These are phyloP conservation scores for Diaporthe nobilis DNA, from an alignment of 2,329 filamentous ascomycete species.

Conservation along the genomic window DNA sequence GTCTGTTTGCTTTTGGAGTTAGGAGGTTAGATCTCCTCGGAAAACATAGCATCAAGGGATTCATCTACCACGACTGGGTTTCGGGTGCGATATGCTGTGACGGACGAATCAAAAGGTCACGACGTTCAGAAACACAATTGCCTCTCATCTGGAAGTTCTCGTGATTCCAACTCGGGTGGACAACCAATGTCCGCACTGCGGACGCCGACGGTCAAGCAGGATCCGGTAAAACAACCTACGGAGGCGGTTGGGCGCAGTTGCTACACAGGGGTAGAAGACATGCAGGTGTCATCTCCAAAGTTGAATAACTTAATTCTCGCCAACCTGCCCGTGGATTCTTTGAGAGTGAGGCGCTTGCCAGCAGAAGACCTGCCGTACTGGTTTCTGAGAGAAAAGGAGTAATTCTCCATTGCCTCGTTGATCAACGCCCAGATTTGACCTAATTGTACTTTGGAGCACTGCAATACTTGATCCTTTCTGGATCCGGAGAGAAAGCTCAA, in stretches of 20 bases:
- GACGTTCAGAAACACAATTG: slow-evolving; percentile 32
- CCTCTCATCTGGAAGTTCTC: neutral
- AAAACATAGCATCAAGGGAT: slow-evolving; percentile 51
- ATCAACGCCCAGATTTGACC: too few species aligned
- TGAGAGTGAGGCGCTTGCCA: neutral
- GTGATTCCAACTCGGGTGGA: slow-evolving; percentile 21
- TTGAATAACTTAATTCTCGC: slow-evolving; percentile 3
- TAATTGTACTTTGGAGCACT: neutral
- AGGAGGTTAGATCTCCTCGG: slow-evolving; percentile 51
- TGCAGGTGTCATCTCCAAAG: slow-evolving; percentile 1
- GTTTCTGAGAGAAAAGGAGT: neutral
- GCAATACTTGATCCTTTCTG: neutral
- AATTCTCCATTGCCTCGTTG: neutral
- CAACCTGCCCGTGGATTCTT: neutral
- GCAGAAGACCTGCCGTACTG: neutral
- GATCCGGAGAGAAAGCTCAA: neutral
- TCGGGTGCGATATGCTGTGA: slow-evolving; percentile 41
- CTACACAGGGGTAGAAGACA: neutral
- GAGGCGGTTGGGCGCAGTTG: neutral
- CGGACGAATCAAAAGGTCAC: slow-evolving; percentile 42
- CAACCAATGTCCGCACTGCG: neutral
- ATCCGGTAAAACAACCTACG: neutral
- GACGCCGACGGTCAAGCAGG: neutral
- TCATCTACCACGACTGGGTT: slow-evolving; percentile 43
- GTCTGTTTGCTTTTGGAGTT: slow-evolving; percentile 52